These are phyloP conservation scores for Citrus inodora DNA, from an alignment of 345 rosid genomes.

Conservation along the genomic window DNA sequence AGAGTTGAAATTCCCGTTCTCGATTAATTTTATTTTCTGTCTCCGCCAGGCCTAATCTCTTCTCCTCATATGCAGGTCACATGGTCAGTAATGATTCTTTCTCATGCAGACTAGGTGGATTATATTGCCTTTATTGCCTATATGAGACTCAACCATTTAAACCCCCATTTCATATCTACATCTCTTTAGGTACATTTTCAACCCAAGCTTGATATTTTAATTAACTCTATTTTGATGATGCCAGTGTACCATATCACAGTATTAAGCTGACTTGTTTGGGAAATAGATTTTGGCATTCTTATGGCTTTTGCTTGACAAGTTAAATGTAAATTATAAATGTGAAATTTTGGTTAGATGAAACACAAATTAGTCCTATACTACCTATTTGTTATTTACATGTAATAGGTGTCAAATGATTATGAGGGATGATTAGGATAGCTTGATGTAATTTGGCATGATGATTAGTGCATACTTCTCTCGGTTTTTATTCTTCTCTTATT, in stretches of 20 bases:
- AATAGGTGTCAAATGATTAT: background rate
- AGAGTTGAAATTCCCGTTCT: background rate
- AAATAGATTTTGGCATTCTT: background rate
- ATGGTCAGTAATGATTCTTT: conserved; percentile 51
- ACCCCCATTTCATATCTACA: conserved; percentile 67
- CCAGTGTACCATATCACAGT: background rate
- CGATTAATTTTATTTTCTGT: background rate
- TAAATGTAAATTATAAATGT: background rate
- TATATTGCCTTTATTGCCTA: conserved; percentile 89
- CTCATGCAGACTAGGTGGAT: conserved; percentile 67
- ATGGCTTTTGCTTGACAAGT: background rate
- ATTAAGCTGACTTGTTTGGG: background rate
- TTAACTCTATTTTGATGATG: background rate
- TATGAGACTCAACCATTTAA: conserved; percentile 81
- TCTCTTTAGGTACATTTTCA: conserved; percentile 59
- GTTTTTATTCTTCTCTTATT: background rate
- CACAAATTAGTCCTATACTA: background rate
- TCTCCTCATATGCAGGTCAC: conserved; percentile 52
- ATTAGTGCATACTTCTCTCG: background rate
- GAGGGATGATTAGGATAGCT: background rate
- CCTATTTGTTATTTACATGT: background rate
- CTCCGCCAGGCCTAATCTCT: background rate
- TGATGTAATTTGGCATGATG: background rate
- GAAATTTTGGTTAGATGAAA: background rate
- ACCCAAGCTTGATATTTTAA: background rate